Conservation (phyloP, 371 early-diverging fungal species). For the Fennellomyces sp. region DNA sequence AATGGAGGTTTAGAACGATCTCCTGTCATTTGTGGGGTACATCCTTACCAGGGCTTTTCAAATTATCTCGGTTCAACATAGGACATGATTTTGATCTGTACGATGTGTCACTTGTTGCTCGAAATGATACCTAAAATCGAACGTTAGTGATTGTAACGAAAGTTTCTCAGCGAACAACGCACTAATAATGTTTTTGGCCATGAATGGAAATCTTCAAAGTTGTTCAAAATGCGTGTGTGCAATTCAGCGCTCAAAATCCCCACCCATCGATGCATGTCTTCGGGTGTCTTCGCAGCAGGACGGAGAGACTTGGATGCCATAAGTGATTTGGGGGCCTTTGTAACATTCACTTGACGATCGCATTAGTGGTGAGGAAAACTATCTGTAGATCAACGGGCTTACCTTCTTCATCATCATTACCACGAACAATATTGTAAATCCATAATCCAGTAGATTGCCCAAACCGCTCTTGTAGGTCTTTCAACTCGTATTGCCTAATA, state of each 20-base stretch:
- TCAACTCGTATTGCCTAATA: constrained; percentile 29
- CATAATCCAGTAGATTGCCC: constrained; percentile 52
- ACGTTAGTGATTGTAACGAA: too few relatives aligned
- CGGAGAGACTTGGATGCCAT: constrained; percentile 62
- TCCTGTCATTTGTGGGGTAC: neutral
- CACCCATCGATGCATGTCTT: constrained; percentile 57
- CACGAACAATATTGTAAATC: constrained; percentile 67
- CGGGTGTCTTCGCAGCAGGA: constrained; percentile 24
- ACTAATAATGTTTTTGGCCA: constrained; percentile 60
- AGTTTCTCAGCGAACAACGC: too few relatives aligned
- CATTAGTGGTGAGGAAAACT: neutral
- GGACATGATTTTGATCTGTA: constrained; percentile 32
- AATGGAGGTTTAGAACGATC: too few relatives aligned
- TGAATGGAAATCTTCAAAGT: constrained; percentile 48
- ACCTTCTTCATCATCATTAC: constrained; percentile 65
- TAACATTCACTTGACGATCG: constrained; percentile 34
- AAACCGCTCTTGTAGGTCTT: constrained; percentile 41
- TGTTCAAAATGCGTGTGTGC: constrained; percentile 50
- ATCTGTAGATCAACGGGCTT: constrained; percentile 10
- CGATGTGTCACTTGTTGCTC: constrained; percentile 10
- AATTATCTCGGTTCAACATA: constrained; percentile 18
- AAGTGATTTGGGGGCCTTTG: constrained; percentile 57
- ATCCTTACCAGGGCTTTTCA: constrained; percentile 23
- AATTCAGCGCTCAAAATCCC: constrained; percentile 59
- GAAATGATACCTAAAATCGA: constrained; percentile 6